A percentile compares a stretch with the other conserved stretches of the same genome.
These are phyloP conservation scores for Osmanthus fragrans DNA, from an alignment of 257 asterid genomes.

Conservation along the genomic window DNA sequence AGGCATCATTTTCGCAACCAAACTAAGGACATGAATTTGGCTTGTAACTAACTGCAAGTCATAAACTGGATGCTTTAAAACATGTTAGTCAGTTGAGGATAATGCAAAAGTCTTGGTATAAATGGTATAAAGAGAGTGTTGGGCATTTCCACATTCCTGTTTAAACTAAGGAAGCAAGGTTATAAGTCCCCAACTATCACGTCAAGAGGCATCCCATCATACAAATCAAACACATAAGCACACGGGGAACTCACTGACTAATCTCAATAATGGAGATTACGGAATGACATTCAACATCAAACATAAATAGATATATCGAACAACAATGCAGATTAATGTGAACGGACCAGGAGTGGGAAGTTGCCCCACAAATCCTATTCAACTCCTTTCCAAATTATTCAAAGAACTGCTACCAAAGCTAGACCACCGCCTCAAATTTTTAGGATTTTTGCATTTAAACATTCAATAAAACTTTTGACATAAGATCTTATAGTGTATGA, in stretches of 20 bases:
- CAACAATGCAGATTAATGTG: conserved; percentile 15
- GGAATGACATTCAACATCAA: conserved; percentile 10
- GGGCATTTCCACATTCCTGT: conserved; percentile 20
- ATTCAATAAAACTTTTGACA: background rate
- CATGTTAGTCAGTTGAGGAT: conserved; percentile 5
- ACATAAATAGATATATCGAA: conserved; percentile 18
- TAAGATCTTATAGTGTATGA: conserved; percentile 26
- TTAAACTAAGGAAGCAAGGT: background rate
- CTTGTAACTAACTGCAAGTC: background rate
- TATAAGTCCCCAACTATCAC: background rate
- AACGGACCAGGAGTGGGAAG: conserved; percentile 18
- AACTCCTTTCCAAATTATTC: conserved; percentile 40
- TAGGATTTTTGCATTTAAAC: background rate
- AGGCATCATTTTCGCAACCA: background rate
- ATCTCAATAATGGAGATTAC: background rate
- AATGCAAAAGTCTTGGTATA: conserved; percentile 13
- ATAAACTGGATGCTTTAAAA: conserved; percentile 3
- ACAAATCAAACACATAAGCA: conserved; percentile 5
- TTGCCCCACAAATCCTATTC: conserved; percentile 22
- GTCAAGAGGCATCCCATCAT: background rate
- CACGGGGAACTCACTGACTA: background rate
- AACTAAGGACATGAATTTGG: background rate
- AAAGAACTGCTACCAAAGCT: conserved; percentile 61
- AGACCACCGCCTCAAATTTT: conserved; percentile 69
- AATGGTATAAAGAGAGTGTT: conserved; percentile 16